A percentile compares a stretch with the other conserved stretches of the same genome.
Evolutionary conservation across 805 yeast genomes (phyloP).

Genomic region (Sugiyamaella valdiviana): DNA sequence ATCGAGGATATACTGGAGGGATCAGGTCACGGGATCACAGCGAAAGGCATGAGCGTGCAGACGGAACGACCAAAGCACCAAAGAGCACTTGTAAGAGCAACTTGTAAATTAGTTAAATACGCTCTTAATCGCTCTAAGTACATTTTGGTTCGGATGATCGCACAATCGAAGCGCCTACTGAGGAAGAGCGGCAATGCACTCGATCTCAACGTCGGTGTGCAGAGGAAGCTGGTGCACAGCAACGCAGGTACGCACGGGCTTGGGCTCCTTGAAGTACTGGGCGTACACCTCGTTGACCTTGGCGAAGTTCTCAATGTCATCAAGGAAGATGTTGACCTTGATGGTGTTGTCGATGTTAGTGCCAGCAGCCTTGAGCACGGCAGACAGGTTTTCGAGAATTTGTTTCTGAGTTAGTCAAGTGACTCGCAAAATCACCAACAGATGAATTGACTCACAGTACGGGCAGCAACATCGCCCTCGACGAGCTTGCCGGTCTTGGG

Average conservation of each 20-base stretch:
- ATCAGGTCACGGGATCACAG: too few relatives aligned
- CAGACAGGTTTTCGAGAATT: constrained; percentile 37
- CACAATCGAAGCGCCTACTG: too few relatives aligned
- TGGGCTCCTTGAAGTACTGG: constrained; percentile 31
- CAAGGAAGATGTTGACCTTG: constrained; percentile 81
- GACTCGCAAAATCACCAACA: neutral
- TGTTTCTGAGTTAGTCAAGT: constrained; percentile 21
- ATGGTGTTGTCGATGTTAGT: constrained; percentile 76
- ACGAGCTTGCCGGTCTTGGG: constrained; percentile 35
- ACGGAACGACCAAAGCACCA: too few relatives aligned
- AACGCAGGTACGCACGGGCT: constrained; percentile 95
- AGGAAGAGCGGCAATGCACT: constrained; percentile 60
- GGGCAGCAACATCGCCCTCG: constrained; percentile 32
- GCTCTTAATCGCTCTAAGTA: too few relatives aligned
- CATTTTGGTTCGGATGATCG: too few relatives aligned
- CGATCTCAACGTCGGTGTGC: constrained; percentile 82
- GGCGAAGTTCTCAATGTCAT: constrained; percentile 82
- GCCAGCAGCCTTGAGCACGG: constrained; percentile 76
- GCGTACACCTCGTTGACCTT: constrained; percentile 81
- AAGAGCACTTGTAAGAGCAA: too few relatives aligned
- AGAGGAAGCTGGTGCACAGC: constrained; percentile 90
- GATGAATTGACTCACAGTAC: constrained; percentile 11
- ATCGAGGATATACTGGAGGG: too few relatives aligned
- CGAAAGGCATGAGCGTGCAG: too few relatives aligned
- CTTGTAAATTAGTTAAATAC: too few relatives aligned